Conservation (phyloP, 352 stramenopile species). For the Phytophthora meadii region DNA sequence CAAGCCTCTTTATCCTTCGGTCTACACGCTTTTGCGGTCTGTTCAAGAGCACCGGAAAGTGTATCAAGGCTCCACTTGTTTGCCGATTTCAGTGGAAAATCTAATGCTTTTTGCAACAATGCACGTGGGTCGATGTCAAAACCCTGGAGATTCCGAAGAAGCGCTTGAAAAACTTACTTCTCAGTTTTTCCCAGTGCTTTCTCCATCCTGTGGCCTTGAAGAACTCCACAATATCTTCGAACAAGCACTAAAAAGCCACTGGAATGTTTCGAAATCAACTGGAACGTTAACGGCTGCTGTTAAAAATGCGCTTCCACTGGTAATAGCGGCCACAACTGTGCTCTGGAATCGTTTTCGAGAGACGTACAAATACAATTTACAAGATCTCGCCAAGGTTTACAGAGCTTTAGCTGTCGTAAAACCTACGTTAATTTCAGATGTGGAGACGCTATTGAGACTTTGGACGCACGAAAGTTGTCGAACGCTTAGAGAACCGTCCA, state of each 20-base stretch:
- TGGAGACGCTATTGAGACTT: slow-evolving; percentile 50
- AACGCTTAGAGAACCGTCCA: slow-evolving; percentile 40
- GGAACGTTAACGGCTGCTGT: slow-evolving; percentile 23
- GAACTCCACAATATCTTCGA: slow-evolving; percentile 51
- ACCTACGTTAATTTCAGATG: slow-evolving; percentile 43
- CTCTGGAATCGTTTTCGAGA: slow-evolving; percentile 59
- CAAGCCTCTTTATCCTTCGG: slow-evolving; percentile 13
- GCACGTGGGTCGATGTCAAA: slow-evolving; percentile 1
- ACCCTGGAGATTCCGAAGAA: slow-evolving; percentile 9
- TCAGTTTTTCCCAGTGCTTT: slow-evolving; percentile 46
- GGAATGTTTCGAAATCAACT: slow-evolving; percentile 3
- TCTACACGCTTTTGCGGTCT: slow-evolving; percentile 43
- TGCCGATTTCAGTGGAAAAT: slow-evolving; percentile 37
- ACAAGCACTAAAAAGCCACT: slow-evolving; percentile 24
- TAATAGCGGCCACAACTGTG: slow-evolving; percentile 51
- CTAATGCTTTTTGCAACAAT: slow-evolving; percentile 48
- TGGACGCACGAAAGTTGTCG: slow-evolving; percentile 60
- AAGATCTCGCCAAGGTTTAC: slow-evolving; percentile 59
- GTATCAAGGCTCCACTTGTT: slow-evolving; percentile 24
- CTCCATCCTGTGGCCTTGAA: slow-evolving; percentile 22
- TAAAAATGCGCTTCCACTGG: slow-evolving; percentile 26
- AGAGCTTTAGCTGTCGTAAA: slow-evolving; percentile 52
- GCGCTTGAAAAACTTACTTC: slow-evolving; percentile 24
- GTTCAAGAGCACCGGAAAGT: slow-evolving; percentile 42
- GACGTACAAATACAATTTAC: slow-evolving; percentile 44